Percentiles rank a stretch among this genome's conserved stretches.
These are phyloP conservation scores for Termitomyces heimii DNA, from an alignment of 768 basidiomycete species.

Conservation along the genomic window DNA sequence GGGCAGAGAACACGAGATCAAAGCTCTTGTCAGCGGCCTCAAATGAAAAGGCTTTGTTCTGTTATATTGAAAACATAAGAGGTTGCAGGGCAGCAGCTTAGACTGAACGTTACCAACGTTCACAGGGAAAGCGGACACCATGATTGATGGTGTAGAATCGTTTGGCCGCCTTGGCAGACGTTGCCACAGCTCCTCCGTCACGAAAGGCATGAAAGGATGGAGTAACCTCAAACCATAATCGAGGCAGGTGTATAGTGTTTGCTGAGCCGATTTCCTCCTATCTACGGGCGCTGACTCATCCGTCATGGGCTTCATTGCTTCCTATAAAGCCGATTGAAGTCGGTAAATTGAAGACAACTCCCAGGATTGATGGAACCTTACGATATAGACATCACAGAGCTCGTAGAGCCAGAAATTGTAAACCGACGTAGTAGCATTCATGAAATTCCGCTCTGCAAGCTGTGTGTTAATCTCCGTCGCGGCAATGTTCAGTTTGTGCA, in stretches of 20 bases:
- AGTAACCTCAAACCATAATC: slow-evolving; percentile 86
- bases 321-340: slow-evolving; percentile 38
- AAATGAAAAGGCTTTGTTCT: slow-evolving; percentile 61
- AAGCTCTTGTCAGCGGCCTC: slow-evolving; percentile 78
- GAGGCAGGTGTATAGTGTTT: slow-evolving; percentile 92
- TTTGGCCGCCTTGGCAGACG: slow-evolving; percentile 81
- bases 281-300: slow-evolving; percentile 63
- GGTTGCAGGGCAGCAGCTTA: not conserved
- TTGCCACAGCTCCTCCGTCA: slow-evolving; percentile 99
- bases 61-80: not conserved
- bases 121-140: slow-evolving; percentile 81
- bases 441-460: slow-evolving; percentile 83
- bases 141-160: slow-evolving; percentile 82
- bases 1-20: slow-evolving; percentile 74
- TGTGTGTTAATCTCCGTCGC: slow-evolving; percentile 69
- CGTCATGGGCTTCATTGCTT: slow-evolving; percentile 98
- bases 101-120: slow-evolving; percentile 43
- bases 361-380: slow-evolving; percentile 28
- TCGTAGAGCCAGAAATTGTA: slow-evolving; percentile 99
- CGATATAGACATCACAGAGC: slow-evolving; percentile 98
- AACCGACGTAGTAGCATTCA: slow-evolving; percentile 77
- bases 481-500: slow-evolving; percentile 89
- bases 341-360: not conserved
- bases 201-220: slow-evolving; percentile 99
- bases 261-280: slow-evolving; percentile 79